Percentiles rank a stretch among this genome's conserved stretches.
These are phyloP conservation scores for Phaeosphaeriaceae sp. DNA, from an alignment of 2,329 filamentous ascomycete genomes.

Conservation along the genomic window DNA sequence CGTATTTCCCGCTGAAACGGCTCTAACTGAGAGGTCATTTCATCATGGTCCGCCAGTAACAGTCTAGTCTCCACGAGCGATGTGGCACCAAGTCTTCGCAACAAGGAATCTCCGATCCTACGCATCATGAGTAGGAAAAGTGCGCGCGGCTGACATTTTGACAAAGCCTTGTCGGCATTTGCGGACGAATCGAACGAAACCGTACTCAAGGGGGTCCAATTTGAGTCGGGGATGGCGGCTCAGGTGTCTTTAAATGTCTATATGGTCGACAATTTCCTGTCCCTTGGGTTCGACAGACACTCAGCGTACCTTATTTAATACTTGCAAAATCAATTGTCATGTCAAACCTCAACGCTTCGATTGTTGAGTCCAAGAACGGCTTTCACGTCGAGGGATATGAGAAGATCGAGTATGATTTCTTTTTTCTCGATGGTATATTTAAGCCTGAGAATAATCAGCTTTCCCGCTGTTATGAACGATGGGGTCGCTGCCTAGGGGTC, in stretches of 20 bases:
- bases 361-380: constrained; percentile 67
- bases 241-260: constrained; percentile 18
- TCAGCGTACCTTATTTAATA: constrained; percentile 31
- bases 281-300: constrained; percentile 20
- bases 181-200: constrained; percentile 29
- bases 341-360: constrained; percentile 71
- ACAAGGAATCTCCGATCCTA: constrained; percentile 27
- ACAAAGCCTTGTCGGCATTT: constrained; percentile 19
- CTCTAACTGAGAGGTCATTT: constrained; percentile 33
- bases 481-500: constrained; percentile 70
- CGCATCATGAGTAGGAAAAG: constrained; percentile 25
- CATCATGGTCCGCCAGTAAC: constrained; percentile 40
- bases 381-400: constrained; percentile 77
- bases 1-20: constrained; percentile 21
- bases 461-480: constrained; percentile 68
- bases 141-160: constrained; percentile 38
- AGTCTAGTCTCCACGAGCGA: constrained; percentile 28
- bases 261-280: constrained; percentile 24
- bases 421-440: constrained; percentile 74
- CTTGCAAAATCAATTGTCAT: constrained; percentile 52
- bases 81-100: constrained; percentile 27
- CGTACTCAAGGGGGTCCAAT: constrained; percentile 22
- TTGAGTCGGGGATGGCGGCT: constrained; percentile 16
- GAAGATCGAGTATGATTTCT: constrained; percentile 78
- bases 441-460: constrained; percentile 65